Base-by-base conservation (phyloP, 352 stramenopile genomes). In the Pythium utonaiense region DNA sequence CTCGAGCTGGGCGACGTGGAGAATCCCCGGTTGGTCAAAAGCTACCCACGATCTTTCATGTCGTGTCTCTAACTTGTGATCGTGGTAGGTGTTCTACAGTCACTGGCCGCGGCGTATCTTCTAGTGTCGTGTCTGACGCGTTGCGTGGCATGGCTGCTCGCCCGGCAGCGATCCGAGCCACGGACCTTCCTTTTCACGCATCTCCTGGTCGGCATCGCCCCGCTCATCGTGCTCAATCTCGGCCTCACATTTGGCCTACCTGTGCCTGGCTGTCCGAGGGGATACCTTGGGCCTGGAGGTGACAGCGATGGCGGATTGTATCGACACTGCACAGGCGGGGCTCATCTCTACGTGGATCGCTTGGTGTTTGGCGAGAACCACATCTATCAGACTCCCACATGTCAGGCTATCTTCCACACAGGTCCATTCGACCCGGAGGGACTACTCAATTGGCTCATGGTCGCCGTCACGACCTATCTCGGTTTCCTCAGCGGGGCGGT, bases 371-470 rank as follows among this genome's bases (percentile, higher is more conserved):
- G 76, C 2, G 36, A 64, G 16, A 27, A 57, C 3, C 80, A 95
- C 40, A 69, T 96, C 48, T 90, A 81, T 48, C 70, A 83, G 67
- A 75, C 65, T 0, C 77, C 83, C 24, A 91, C 86, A 1, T 91
- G 78, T 53, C 70, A 80, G 19, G 19, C 64, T 16, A 59, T 59
- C 30, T 96, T 87, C 51, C 50, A 69, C 58, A 90, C 78, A 1
- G 73, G 78, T 0, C 60, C 81, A 14, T 94, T 79, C 41, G 87
- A 96, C 36, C 87, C 85, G 0, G 87, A 96, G 54, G 87, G 85
- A 1, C 52, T 89, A 8, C 59, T 96, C 19, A 92, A 93, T 51
- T 90, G 77, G 74, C 52, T 93, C 30, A 88, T 83, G 70, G 79
- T 88, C 25, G 71, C 70, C 6, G 49, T 71, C 6, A 80, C 87